These are phyloP conservation scores for Xylaria multiplex DNA, from an alignment of 2,329 filamentous ascomycete species.

Conservation along the genomic window DNA sequence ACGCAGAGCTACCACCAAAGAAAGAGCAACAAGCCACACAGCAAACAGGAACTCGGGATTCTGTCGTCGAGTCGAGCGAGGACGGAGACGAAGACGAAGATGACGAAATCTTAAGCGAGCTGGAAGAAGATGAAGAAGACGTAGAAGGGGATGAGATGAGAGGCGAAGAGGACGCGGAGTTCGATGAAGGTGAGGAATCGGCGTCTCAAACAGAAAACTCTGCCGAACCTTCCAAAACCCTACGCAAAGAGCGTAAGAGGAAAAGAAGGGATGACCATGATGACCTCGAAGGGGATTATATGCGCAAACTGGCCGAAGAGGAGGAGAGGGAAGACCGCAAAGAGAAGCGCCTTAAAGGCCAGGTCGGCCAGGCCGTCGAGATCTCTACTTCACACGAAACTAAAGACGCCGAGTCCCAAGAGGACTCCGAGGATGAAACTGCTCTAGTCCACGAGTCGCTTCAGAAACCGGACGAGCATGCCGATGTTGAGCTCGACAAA, in stretches of 20 bases:
- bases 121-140: slow-evolving; percentile 53
- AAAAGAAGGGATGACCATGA: slow-evolving; percentile 75
- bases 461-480: slow-evolving; percentile 58
- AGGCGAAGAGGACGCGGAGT: slow-evolving; percentile 54
- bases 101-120: slow-evolving; percentile 55
- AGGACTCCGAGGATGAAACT: slow-evolving; percentile 45
- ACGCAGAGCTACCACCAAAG: slow-evolving; percentile 51
- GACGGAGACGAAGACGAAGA: slow-evolving; percentile 53
- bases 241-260: slow-evolving; percentile 67
- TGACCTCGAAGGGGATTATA: slow-evolving; percentile 75
- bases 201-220: slow-evolving; percentile 52
- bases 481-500: slow-evolving; percentile 77
- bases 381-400: slow-evolving; percentile 18
- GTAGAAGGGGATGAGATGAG: slow-evolving; percentile 56
- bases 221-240: slow-evolving; percentile 53
- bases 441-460: slow-evolving; percentile 68
- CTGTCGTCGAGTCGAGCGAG: slow-evolving; percentile 17
- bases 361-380: slow-evolving; percentile 48
- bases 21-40: slow-evolving; percentile 51
- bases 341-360: slow-evolving; percentile 64
- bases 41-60: slow-evolving; percentile 11
- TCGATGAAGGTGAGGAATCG: slow-evolving; percentile 58
- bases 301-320: slow-evolving; percentile 71
- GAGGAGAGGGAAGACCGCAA: slow-evolving; percentile 64
- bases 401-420: slow-evolving; percentile 21